Conservation (phyloP, 306 rosid genomes). For the Delonix regia region DNA sequence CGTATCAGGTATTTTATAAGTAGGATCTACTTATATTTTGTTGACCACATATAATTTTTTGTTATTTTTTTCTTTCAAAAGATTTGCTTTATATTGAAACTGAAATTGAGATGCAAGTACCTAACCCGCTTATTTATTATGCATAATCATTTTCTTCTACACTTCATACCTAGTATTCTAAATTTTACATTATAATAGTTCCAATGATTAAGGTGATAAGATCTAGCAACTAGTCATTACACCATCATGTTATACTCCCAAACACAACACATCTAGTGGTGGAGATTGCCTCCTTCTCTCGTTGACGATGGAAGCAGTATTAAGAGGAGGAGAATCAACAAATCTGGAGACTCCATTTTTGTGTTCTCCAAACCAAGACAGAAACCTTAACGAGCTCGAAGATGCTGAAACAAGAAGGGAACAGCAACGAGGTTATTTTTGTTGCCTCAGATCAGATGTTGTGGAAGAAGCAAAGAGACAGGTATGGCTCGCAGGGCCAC, state of each 20-base stretch:
- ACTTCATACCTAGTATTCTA: too few relatives aligned
- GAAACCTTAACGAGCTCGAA: conserved; percentile 23
- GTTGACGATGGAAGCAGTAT: conserved; percentile 35
- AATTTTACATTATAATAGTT: too few relatives aligned
- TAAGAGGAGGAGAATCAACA: conserved; percentile 24
- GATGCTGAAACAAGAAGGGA: neutral
- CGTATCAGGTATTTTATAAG: too few relatives aligned
- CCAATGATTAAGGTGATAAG: neutral
- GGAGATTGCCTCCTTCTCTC: neutral
- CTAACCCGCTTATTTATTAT: too few relatives aligned
- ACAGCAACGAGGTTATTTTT: neutral
- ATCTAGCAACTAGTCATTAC: too few relatives aligned
- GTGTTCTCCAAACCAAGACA: conserved; percentile 18
- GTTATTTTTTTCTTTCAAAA: too few relatives aligned
- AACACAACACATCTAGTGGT: conserved; percentile 10
- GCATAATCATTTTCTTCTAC: too few relatives aligned
- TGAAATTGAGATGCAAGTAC: too few relatives aligned
- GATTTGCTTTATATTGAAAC: too few relatives aligned
- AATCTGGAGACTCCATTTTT: conserved; percentile 31
- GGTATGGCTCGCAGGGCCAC: conserved; percentile 58
- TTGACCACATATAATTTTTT: too few relatives aligned
- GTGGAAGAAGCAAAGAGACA: conserved; percentile 55
- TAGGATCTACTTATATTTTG: too few relatives aligned
- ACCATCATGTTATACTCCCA: neutral
- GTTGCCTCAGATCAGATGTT: conserved; percentile 32